Evolutionary conservation across 441 rosid genomes (phyloP).

Genomic region (Eruca vesicaria): DNA sequence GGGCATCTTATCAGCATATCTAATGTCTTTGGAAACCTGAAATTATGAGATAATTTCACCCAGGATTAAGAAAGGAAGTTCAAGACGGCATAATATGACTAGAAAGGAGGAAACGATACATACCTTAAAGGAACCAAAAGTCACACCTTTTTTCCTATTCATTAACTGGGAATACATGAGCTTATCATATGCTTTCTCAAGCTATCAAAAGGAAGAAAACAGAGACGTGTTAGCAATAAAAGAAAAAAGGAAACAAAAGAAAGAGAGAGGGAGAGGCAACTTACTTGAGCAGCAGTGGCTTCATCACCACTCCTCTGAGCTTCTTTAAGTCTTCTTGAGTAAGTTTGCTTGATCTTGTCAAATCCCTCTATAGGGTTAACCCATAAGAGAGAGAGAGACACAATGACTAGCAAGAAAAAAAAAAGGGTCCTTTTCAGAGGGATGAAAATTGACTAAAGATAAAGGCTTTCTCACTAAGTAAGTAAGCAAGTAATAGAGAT

Average conservation of each 20-base stretch:
- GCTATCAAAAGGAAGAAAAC: slow-evolving; percentile 43
- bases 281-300: slow-evolving; percentile 71
- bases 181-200: slow-evolving; percentile 96
- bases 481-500: not conserved
- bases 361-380: slow-evolving; percentile 84
- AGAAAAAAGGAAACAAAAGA: not conserved
- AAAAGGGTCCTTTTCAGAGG: not conserved
- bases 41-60: slow-evolving; percentile 21
- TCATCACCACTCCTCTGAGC: slow-evolving; percentile 85
- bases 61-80: not conserved
- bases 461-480: not conserved
- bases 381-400: slow-evolving; percentile 47
- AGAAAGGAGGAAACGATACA: slow-evolving; percentile 1
- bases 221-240: slow-evolving; percentile 19
- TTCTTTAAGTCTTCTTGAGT: slow-evolving; percentile 73
- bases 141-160: slow-evolving; percentile 79
- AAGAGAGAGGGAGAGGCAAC: slow-evolving; percentile 22
- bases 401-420: not conserved
- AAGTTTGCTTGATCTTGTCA: slow-evolving; percentile 66
- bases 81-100: not conserved
- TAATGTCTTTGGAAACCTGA: slow-evolving; percentile 96
- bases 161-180: slow-evolving; percentile 82
- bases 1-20: slow-evolving; percentile 95
- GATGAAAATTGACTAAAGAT: not conserved
- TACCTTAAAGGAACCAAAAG: slow-evolving; percentile 88